These are phyloP conservation scores for Saksenaea oblongispora DNA, from an alignment of 371 early-diverging fungal genomes.

Conservation along the genomic window DNA sequence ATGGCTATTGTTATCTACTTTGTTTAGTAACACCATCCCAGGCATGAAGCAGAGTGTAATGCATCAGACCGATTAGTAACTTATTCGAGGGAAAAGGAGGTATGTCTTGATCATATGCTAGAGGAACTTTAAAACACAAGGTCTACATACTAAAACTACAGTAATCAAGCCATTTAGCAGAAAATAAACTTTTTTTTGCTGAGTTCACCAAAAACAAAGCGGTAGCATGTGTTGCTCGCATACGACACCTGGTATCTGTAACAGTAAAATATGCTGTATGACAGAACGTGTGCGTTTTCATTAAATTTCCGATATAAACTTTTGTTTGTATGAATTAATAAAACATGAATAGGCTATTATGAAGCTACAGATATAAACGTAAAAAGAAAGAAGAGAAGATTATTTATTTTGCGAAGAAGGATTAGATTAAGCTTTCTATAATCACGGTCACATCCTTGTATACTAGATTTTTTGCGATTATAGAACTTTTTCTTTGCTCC, in stretches of 20 bases:
- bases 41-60: background rate
- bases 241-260: background rate
- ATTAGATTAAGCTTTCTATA: too few relatives aligned
- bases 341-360: too few relatives aligned
- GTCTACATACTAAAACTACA: background rate
- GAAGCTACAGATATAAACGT: too few relatives aligned
- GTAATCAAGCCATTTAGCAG: background rate
- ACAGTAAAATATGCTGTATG: too few relatives aligned
- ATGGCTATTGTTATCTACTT: background rate
- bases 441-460: too few relatives aligned
- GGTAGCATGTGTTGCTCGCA: background rate
- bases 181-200: slow-evolving; percentile 3
- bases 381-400: too few relatives aligned
- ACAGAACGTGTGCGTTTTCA: too few relatives aligned
- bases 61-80: background rate
- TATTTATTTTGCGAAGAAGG: too few relatives aligned
- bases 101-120: background rate
- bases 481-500: too few relatives aligned
- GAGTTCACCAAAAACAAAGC: background rate
- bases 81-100: background rate
- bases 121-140: background rate
- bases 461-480: too few relatives aligned
- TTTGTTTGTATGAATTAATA: too few relatives aligned
- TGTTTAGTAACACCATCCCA: background rate
- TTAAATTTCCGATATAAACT: too few relatives aligned